Percentiles rank a stretch among this genome's conserved stretches.
Conservation (phyloP, 2,329 filamentous ascomycete species). For the Lecanosticta acicola region DNA sequence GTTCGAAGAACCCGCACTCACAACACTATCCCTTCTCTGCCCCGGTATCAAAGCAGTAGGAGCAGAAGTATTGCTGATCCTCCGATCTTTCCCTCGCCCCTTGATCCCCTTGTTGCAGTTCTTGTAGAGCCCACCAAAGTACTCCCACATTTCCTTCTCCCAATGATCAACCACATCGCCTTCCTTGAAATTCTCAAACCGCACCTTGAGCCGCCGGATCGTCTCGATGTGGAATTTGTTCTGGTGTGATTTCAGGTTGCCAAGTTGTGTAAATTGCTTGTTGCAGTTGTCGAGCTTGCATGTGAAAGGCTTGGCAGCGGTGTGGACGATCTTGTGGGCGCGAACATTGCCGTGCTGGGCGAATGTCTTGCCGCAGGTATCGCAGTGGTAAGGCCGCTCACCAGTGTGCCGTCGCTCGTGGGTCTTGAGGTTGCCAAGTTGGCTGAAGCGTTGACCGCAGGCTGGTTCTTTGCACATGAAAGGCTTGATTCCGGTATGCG, state of each 20-base stretch:
- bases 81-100: conserved; percentile 79
- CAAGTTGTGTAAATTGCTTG: conserved; percentile 83
- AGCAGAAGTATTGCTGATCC: conserved; percentile 44
- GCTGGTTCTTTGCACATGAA: conserved; percentile 73
- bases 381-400: conserved; percentile 76
- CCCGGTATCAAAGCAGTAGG: conserved; percentile 1
- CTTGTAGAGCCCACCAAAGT: conserved; percentile 86
- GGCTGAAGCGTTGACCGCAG: conserved; percentile 78
- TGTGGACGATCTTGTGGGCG: conserved; percentile 76
- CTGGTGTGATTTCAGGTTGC: conserved; percentile 92
- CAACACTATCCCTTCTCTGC: conserved; percentile 20
- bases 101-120: conserved; percentile 99
- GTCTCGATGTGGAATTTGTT: conserved; percentile 86
- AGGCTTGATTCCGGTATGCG: conserved; percentile 84
- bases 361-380: conserved; percentile 74
- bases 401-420: conserved; percentile 84
- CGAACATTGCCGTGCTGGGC: conserved; percentile 80
- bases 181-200: conserved; percentile 61
- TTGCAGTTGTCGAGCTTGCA: conserved; percentile 79
- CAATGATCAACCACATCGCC: conserved; percentile 58
- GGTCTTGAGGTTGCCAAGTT: conserved; percentile 87
- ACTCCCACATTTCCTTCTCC: conserved; percentile 74
- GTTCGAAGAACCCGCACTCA: conserved; percentile 9
- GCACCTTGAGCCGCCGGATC: conserved; percentile 61
- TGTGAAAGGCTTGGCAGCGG: conserved; percentile 68